phyloP scores from a whole-genome alignment of 2,329 filamentous ascomycete species.

The Colletotrichum salicis region DNA sequence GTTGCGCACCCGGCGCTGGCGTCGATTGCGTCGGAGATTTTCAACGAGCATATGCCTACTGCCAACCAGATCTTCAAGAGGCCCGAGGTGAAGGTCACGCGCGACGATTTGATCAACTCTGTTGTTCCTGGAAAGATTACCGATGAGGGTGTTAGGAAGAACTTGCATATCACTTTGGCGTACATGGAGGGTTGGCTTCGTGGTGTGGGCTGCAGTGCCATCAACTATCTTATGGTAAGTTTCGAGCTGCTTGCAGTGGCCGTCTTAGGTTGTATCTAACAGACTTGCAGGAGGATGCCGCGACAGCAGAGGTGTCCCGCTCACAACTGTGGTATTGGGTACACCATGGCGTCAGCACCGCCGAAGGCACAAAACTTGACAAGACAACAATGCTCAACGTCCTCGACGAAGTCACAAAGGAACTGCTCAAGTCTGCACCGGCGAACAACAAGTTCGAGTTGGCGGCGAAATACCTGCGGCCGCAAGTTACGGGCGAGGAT shows the following conservation, averaged over 20 bases:
- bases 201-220: slow-evolving; percentile 89
- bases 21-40: slow-evolving; percentile 82
- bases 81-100: slow-evolving; percentile 79
- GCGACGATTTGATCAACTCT: slow-evolving; percentile 89
- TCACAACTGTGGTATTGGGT: slow-evolving; percentile 92
- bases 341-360: slow-evolving; percentile 71
- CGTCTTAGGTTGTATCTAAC: background rate
- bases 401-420: slow-evolving; percentile 66
- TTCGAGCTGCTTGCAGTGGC: background rate
- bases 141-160: slow-evolving; percentile 89
- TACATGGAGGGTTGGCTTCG: slow-evolving; percentile 96
- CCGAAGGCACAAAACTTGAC: slow-evolving; percentile 84
- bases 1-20: slow-evolving; percentile 90
- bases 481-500: slow-evolving; percentile 30
- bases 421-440: slow-evolving; percentile 23
- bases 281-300: slow-evolving; percentile 74
- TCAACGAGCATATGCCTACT: slow-evolving; percentile 94
- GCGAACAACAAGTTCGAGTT: slow-evolving; percentile 36
- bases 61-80: slow-evolving; percentile 88
- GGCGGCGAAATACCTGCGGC: slow-evolving; percentile 25
- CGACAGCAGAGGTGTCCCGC: slow-evolving; percentile 87
- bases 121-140: slow-evolving; percentile 87
- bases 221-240: slow-evolving; percentile 82
- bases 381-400: slow-evolving; percentile 83
- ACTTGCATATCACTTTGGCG: slow-evolving; percentile 86